Base-by-base conservation (phyloP, 2,329 filamentous ascomycete genomes). In the Ceratocystis variospora region DNA sequence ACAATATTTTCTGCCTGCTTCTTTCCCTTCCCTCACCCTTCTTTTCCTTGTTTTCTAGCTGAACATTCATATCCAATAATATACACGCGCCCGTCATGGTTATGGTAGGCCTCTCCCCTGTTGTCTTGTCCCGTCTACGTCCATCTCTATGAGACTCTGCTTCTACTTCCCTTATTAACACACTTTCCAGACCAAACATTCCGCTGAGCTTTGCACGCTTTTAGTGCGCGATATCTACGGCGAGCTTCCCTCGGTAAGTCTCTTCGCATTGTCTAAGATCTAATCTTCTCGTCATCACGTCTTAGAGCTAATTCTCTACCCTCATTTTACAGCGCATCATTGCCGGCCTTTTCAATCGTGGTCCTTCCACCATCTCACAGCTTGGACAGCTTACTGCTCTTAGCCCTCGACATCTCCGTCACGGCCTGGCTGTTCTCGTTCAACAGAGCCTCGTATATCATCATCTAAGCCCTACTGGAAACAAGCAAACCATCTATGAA, bases 211-310 rank as follows among this genome's bases (percentile, higher is more conserved):
- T 73, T 96, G 90, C 80, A 84, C 87, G 79, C 85, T 96, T 74
- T 83, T 96, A 69, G 87, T 97, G 70, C 86, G 91, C 74, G 91
- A 96, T 74, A 82, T 89, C 68, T 93, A 94, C 76, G 94, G 94
- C 73, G 89, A 96, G 78, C 85, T 97, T 68, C 90, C 91, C 69
- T 90, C 90, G 74, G 93, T 96, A 88, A 73, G 87, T 79, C 41
- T 41, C 28, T 41, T 17, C 64, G 33, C 53, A 17, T 64, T 48
- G 28, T 33, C 53, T 5, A 17, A 31, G 28, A 15, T 15, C 53
- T 3, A 3, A 37, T 61, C 44, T 59, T 63, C 45, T 12, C 10
- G 37, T 41, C 44, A 25, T 8, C 37, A 41, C 17, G 50, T 63
- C 10, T 48, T 10, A 53, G 22, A 31, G 8, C 28, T 28, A 33